Conservation (phyloP, 2,329 filamentous ascomycete genomes). For the Talaromyces piceae region DNA sequence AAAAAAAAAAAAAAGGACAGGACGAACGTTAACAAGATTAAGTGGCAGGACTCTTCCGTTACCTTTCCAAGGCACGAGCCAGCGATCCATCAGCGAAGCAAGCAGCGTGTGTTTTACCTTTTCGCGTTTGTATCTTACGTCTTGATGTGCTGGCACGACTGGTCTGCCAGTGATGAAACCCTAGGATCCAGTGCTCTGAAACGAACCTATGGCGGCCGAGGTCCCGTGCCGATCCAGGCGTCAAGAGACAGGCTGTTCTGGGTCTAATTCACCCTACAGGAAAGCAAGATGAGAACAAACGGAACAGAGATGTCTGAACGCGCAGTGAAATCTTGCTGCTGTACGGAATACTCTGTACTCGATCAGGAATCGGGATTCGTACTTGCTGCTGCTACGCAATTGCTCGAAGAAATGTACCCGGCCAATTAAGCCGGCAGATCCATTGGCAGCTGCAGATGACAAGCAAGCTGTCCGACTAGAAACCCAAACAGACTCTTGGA, state of each 20-base stretch:
- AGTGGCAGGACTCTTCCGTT: conserved; percentile 3
- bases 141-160: conserved; percentile 82
- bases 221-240: conserved; percentile 31
- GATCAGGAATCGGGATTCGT: neutral
- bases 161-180: conserved; percentile 69
- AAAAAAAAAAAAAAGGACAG: neutral
- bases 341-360: no score
- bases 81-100: neutral
- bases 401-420: neutral
- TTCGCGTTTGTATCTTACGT: conserved; percentile 7
- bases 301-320: neutral
- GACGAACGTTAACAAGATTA: neutral
- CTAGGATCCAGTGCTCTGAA: conserved; percentile 33
- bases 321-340: neutral
- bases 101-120: conserved; percentile 3
- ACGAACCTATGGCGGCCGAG: conserved; percentile 35
- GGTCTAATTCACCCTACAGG: conserved; percentile 13
- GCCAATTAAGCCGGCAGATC: neutral
- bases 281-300: no score
- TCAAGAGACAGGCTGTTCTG: conserved; percentile 20
- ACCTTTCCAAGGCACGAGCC: neutral
- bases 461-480: no score
- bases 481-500: neutral
- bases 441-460: neutral
- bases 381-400: neutral